Conservation (phyloP, 208 protist species). For the Wallacemonas sp. region DNA sequence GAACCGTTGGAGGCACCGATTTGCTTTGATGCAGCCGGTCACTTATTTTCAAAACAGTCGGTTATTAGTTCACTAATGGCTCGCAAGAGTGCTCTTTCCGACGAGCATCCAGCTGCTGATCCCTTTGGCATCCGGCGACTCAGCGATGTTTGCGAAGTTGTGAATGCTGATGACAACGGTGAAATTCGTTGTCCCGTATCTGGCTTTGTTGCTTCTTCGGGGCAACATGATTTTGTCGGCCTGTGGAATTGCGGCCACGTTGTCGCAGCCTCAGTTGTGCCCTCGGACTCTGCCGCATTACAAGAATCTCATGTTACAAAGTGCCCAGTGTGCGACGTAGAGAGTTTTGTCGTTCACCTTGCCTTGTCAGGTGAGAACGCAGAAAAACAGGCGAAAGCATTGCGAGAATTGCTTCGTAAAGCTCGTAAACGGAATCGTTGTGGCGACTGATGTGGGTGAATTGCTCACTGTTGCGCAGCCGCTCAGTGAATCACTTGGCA, state of each 20-base stretch:
- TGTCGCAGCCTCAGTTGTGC: constrained; percentile 31
- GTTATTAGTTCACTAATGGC: constrained; percentile 54
- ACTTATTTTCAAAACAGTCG: constrained; percentile 63
- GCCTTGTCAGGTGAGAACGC: constrained; percentile 29
- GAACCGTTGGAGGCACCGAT: constrained; percentile 49
- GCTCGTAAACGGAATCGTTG: constrained; percentile 39
- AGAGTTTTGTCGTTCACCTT: constrained; percentile 37
- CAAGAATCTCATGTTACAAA: constrained; percentile 30
- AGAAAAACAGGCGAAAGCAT: constrained; percentile 19
- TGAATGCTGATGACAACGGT: constrained; percentile 24
- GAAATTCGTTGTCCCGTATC: constrained; percentile 61
- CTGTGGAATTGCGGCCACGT: constrained; percentile 84
- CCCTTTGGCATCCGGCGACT: constrained; percentile 26
- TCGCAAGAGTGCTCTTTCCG: constrained; percentile 10
- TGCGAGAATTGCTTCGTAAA: constrained; percentile 19
- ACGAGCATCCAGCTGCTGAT: background rate
- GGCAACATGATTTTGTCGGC: constrained; percentile 58
- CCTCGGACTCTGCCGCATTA: too few relatives aligned
- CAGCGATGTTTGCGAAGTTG: constrained; percentile 56
- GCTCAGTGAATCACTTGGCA: too few relatives aligned
- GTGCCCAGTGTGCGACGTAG: constrained; percentile 38
- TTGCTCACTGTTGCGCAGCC: constrained; percentile 2
- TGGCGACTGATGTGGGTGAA: background rate
- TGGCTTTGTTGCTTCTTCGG: constrained; percentile 38
- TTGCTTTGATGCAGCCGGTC: constrained; percentile 61